Base-by-base conservation (phyloP, 2,329 filamentous ascomycete genomes). In the Chaetomiaceae sp. region DNA sequence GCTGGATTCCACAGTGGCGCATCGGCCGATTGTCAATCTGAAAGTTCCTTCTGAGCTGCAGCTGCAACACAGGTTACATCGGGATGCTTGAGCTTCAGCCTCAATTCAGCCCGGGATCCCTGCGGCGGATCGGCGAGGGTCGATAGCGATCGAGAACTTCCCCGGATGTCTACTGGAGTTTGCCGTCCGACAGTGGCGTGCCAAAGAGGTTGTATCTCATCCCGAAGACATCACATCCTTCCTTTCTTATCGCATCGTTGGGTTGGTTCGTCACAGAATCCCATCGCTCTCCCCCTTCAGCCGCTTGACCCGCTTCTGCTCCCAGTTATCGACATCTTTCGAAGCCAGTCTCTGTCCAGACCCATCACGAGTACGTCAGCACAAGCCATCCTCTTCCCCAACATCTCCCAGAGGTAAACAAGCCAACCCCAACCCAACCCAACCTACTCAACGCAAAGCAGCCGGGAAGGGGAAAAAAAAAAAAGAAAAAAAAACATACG, bases 271-370 rank as follows among this genome's bases (percentile, higher is more conserved):
- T 63, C 52, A 86, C 61, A 96, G 68, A 46, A 89, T 80, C 30
- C 92, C 92, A 69, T 99, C 92, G 56, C 82, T 87, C 71, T 99
- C 95, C 61, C 94, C 94, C 18, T 89, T 85, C 56, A 96, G 78
- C 67, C 94, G 79, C 74, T 96, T 84, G 10, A 97, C 90, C 48
- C 95, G 84, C 72, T 94, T 95, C 73, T 97, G 94, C 69, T 97
- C 92, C 94, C 94, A 99, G 66, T 90, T 81, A 65, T 99, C 92
- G 56, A 97, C 73, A 67, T 97, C 94, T 70, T 95, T 95, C 29
- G 89, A 88, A 62, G 89, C 87, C 34, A 89, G 75, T 72, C 84
- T 82, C 88, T 94, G 69, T 50, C 32, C 43, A 34, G 7, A 9
- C 16, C 25, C 20, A 25, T 27, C 42, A 16, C 23, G 13, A 9